phyloP scores from a whole-genome alignment of 495 filamentous ascomycete species.

The Xylaria curta region DNA sequence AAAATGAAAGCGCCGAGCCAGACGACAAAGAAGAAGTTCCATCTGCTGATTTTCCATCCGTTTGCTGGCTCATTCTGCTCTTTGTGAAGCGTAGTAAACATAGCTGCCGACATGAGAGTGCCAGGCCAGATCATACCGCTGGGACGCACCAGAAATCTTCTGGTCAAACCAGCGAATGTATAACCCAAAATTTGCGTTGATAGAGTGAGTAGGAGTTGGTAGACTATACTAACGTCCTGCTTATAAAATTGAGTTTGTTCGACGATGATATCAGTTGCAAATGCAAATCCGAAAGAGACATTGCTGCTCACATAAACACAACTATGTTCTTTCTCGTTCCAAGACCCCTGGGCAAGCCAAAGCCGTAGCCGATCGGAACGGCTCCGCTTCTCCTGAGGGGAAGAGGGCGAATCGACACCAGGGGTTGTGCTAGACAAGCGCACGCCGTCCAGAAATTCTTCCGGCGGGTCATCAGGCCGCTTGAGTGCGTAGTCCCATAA shows the following conservation, averaged over 20 bases:
- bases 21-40: constrained; percentile 80
- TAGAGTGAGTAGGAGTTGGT: constrained; percentile 79
- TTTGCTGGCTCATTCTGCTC: constrained; percentile 79
- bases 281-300: constrained; percentile 89
- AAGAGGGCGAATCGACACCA: constrained; percentile 18
- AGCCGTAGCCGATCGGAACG: constrained; percentile 58
- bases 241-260: constrained; percentile 89
- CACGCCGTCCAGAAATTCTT: constrained; percentile 64
- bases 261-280: constrained; percentile 84
- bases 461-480: constrained; percentile 63
- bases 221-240: constrained; percentile 73
- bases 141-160: constrained; percentile 81
- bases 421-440: constrained; percentile 34
- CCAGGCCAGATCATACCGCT: constrained; percentile 93
- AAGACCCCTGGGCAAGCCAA: constrained; percentile 79
- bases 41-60: constrained; percentile 82
- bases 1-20: constrained; percentile 71
- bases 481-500: constrained; percentile 77
- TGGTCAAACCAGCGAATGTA: constrained; percentile 78
- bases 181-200: constrained; percentile 88
- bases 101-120: constrained; percentile 84
- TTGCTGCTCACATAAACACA: constrained; percentile 91
- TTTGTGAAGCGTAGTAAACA: constrained; percentile 86
- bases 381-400: constrained; percentile 34
- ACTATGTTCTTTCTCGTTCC: constrained; percentile 88